A percentile compares a stretch with the other conserved stretches of the same genome.
Conservation (phyloP, 176 grass and related monocot species). For the Phragmites australis region DNA sequence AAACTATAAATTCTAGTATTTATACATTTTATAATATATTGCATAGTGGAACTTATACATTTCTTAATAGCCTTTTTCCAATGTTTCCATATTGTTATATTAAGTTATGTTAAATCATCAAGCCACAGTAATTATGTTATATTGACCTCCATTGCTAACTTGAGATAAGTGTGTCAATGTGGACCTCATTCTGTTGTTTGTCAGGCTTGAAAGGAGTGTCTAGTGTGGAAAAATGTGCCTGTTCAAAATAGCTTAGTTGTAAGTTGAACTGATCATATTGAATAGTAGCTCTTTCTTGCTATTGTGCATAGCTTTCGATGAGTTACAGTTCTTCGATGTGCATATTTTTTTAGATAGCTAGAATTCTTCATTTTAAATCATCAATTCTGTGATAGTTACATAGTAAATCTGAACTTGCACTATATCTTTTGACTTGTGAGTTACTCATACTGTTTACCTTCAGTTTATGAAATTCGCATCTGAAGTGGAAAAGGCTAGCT, state of each 20-base stretch:
- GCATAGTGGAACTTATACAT: neutral
- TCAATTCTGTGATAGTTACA: neutral
- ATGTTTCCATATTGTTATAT: neutral
- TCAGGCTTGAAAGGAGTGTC: slow-evolving; percentile 2
- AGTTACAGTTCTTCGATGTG: slow-evolving; percentile 6
- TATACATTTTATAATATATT: neutral
- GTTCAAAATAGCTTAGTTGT: slow-evolving; percentile 19
- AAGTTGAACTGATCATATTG: neutral
- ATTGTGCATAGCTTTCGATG: neutral
- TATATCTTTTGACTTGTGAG: neutral
- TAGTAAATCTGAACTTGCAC: neutral
- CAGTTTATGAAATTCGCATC: neutral
- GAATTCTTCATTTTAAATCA: neutral
- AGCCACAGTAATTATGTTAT: neutral
- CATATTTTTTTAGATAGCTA: neutral
- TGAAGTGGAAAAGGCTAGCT: neutral
- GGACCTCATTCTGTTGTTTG: neutral
- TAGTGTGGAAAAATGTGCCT: neutral
- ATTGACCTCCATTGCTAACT: neutral
- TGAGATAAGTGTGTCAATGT: neutral
- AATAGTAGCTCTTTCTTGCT: neutral
- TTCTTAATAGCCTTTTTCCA: neutral
- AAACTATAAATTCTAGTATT: neutral
- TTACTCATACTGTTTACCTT: slow-evolving; percentile 20
- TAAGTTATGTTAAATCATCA: neutral